Evolutionary conservation across 1,139 yeast genomes (phyloP).

Genomic region (Kazachstania sp.): DNA sequence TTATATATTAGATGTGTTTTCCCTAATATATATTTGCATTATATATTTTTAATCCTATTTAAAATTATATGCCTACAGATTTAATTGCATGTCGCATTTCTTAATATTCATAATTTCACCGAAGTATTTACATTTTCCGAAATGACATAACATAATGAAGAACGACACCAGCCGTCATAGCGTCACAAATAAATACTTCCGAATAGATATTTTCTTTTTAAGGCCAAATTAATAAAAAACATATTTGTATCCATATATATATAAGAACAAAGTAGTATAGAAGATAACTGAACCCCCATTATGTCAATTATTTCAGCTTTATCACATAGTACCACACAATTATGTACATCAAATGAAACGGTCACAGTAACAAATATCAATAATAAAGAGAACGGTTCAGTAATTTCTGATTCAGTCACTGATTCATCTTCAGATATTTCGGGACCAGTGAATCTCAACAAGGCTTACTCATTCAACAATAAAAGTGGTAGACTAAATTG

Average conservation of each 20-base stretch:
- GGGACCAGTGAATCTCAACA: not conserved
- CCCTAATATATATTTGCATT: no score
- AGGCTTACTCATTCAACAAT: not conserved
- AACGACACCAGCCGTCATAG: no score
- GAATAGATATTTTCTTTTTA: not conserved
- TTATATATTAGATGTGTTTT: not conserved
- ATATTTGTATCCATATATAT: no score
- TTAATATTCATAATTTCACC: no score
- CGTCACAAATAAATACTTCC: not conserved
- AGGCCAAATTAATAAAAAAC: no score
- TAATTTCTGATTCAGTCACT: not conserved
- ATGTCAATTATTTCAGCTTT: not conserved
- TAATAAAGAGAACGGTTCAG: not conserved
- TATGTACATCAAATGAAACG: not conserved
- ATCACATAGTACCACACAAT: not conserved
- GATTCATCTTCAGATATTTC: not conserved
- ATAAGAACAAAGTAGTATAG: no score
- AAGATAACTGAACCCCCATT: no score
- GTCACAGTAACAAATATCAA: not conserved
- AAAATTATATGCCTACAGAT: no score
- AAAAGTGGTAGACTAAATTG: constrained; percentile 9
- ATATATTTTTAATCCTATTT: no score
- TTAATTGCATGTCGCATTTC: no score
- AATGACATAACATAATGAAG: not conserved
- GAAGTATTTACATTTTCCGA: not conserved